phyloP scores from a whole-genome alignment of 345 rosid genomes.

The Populus deltoides region DNA sequence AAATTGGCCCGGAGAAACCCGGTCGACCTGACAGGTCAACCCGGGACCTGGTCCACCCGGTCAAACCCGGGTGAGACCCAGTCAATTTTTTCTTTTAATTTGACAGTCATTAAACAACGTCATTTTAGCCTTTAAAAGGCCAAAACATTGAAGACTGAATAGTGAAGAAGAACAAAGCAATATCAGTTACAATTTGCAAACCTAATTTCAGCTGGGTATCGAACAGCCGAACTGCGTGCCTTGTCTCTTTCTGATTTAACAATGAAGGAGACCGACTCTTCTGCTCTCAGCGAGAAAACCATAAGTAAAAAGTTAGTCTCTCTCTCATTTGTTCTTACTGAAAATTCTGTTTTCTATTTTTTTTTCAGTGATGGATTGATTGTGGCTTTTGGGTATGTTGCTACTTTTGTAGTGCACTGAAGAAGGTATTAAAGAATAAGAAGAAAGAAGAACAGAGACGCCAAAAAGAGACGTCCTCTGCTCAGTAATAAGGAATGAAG shows the following conservation, averaged over 20 bases:
- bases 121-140: too few relatives aligned
- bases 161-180: too few relatives aligned
- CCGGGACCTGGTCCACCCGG: too few relatives aligned
- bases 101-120: too few relatives aligned
- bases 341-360: not conserved
- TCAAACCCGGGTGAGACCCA: too few relatives aligned
- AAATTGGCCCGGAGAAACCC: accelerated
- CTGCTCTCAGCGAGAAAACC: slow-evolving; percentile 29
- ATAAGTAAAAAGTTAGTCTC: slow-evolving; percentile 69
- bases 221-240: not conserved
- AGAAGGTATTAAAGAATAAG: slow-evolving; percentile 69
- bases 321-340: not conserved
- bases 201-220: too few relatives aligned
- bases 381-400: not conserved
- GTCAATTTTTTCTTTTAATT: too few relatives aligned
- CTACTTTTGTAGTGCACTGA: slow-evolving; percentile 53
- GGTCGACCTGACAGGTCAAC: too few relatives aligned
- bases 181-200: too few relatives aligned
- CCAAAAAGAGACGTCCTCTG: slow-evolving; percentile 42
- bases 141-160: too few relatives aligned
- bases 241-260: not conserved
- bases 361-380: not conserved
- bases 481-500: too few relatives aligned
- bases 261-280: not conserved
- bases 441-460: slow-evolving; percentile 77